Evolutionary conservation across 306 rosid species (phyloP), one percentile per base, ranked within the genome.

Genomic region (Glycine latifolia): DNA sequence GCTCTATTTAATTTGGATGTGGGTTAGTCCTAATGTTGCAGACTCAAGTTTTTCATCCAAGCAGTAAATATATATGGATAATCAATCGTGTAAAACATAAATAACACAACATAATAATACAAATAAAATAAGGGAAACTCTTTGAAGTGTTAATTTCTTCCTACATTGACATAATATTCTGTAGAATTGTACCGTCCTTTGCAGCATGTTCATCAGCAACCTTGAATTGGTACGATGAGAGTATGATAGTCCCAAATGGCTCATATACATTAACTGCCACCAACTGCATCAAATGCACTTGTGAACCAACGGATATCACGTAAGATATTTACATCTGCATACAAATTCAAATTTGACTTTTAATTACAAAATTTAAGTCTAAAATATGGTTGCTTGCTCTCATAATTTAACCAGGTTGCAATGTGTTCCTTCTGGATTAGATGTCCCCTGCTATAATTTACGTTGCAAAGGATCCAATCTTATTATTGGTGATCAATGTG

Each of bases 201-300:
- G 89, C 88, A 87, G 88, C 89, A 58, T 86, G 89, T 86, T 86
- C 89, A 77, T 89, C 89, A 8, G 81, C 82, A 73, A 56, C 75
- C 41, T 82, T 86, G 49, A 82, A 79, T 17, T 87, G 93, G 89
- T 82, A 84, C 86, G 84, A 82, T 77, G 93, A 89, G 75, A 84
- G 77, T 66, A 67, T 84, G 8, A 86, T 87, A 7, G 87, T 89
- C 41, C 88, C 89, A 59, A 89, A 82, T 76, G 91, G 87, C 41
- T 89, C 87, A 2, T 84, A 86, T 20, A 75, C 87, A 71, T 76
- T 87, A 3, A 86, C 91, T 43, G 91, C 89, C 76, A 58, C 15
- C 82, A 66, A 84, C 74, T 89, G 92, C 89, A 86, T 87, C 79
- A 84, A 87, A 81, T 86, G 92, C 87, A 48, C 58, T 50, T 89